Conservation (phyloP, 2,329 filamentous ascomycete genomes). For the Ceratocystis eucalypticola region DNA sequence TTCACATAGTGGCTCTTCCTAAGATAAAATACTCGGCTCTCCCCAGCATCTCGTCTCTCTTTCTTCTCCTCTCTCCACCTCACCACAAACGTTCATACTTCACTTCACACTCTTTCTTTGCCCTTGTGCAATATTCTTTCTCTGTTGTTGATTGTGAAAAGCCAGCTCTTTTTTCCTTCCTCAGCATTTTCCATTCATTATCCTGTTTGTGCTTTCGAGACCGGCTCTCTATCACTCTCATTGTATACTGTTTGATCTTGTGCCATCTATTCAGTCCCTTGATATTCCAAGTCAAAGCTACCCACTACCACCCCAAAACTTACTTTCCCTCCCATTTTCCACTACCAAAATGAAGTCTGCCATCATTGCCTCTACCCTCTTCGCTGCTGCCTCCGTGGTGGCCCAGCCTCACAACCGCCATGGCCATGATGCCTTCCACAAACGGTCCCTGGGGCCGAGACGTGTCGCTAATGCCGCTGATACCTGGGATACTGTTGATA, state of each 20-base stretch:
- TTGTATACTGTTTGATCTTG: slow-evolving; percentile 9
- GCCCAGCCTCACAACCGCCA: slow-evolving; percentile 37
- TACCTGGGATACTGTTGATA: too few species aligned
- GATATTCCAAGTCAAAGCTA: slow-evolving; percentile 6
- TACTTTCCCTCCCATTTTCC: not conserved
- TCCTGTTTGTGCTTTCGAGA: slow-evolving; percentile 17
- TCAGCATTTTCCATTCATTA: slow-evolving; percentile 15
- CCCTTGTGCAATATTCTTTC: slow-evolving; percentile 15
- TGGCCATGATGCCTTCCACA: slow-evolving; percentile 28
- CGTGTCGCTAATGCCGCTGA: not conserved
- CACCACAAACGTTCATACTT: slow-evolving; percentile 11
- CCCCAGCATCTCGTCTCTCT: not conserved
- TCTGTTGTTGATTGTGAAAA: slow-evolving; percentile 12
- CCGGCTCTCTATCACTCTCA: slow-evolving; percentile 18
- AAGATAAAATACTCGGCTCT: slow-evolving; percentile 15
- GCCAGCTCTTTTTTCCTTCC: slow-evolving; percentile 13
- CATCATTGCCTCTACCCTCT: slow-evolving; percentile 30
- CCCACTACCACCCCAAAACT: slow-evolving; percentile 20
- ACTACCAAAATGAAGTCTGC: slow-evolving; percentile 33
- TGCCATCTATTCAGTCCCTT: not conserved
- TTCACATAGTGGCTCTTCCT: not conserved
- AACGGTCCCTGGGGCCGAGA: slow-evolving; percentile 21
- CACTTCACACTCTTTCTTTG: slow-evolving; percentile 16
- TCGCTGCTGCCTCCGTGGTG: slow-evolving; percentile 30
- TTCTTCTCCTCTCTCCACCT: slow-evolving; percentile 9